Evolutionary conservation across 2,329 filamentous ascomycete genomes (phyloP).

Genomic region (Cercospora zeina): DNA sequence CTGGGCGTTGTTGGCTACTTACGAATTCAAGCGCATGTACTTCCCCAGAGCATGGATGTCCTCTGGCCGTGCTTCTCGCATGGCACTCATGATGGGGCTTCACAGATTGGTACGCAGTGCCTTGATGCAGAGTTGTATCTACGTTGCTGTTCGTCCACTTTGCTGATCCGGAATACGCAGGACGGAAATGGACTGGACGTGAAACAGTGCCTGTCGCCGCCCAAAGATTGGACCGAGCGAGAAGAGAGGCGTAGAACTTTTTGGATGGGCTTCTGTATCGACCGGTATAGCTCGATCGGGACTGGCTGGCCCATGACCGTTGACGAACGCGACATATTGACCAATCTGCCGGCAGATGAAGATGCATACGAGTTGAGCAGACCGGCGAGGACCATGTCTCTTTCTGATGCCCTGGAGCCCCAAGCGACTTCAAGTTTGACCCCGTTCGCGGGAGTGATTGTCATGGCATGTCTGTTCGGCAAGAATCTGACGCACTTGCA

Average conservation of each 20-base stretch:
- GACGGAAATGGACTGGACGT: constrained; percentile 83
- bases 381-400: constrained; percentile 67
- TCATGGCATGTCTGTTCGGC: constrained; percentile 88
- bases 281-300: constrained; percentile 91
- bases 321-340: constrained; percentile 87
- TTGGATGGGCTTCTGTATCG: constrained; percentile 89
- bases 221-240: constrained; percentile 89
- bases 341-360: constrained; percentile 79
- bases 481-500: constrained; percentile 89
- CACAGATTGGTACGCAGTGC: constrained; percentile 62
- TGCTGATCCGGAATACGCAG: neutral
- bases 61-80: constrained; percentile 74
- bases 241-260: constrained; percentile 91
- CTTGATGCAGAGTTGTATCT: too few relatives aligned
- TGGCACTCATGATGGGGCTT: constrained; percentile 89
- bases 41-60: constrained; percentile 96
- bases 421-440: constrained; percentile 73
- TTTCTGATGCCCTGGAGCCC: constrained; percentile 69
- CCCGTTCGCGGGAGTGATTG: constrained; percentile 73
- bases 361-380: constrained; percentile 81
- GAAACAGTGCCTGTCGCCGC: constrained; percentile 83
- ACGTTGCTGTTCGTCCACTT: neutral
- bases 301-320: constrained; percentile 96
- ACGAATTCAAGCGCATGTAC: constrained; percentile 97
- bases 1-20: constrained; percentile 74